A percentile compares a stretch with the other conserved stretches of the same genome.
Evolutionary conservation across 2,329 filamentous ascomycete species (phyloP).

Genomic region (Ceratocystiopsis minuta): DNA sequence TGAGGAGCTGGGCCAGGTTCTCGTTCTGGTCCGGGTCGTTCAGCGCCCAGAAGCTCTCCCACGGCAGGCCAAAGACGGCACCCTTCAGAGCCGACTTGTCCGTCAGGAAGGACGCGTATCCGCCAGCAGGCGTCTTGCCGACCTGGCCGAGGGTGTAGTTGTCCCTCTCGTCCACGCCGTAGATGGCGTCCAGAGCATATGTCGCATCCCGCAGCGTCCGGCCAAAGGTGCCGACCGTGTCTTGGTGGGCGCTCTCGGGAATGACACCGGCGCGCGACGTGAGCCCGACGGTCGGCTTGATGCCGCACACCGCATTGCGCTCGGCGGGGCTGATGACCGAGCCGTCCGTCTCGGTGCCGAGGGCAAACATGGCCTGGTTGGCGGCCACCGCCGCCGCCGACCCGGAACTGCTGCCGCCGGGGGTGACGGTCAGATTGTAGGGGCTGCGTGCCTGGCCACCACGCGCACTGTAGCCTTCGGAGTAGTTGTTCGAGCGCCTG

Average conservation of each 20-base stretch:
- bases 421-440: constrained; percentile 13
- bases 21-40: too few relatives aligned
- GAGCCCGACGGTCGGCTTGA: constrained; percentile 50
- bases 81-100: too few relatives aligned
- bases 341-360: constrained; percentile 48
- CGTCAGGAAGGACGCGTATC: too few relatives aligned
- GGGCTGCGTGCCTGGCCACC: constrained; percentile 8
- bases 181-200: too few relatives aligned
- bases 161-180: too few relatives aligned
- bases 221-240: constrained; percentile 48
- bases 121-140: too few relatives aligned
- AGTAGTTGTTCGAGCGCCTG: constrained; percentile 4
- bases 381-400: constrained; percentile 41
- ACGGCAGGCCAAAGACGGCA: too few relatives aligned
- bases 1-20: too few relatives aligned
- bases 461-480: constrained; percentile 7
- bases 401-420: constrained; percentile 41
- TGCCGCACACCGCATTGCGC: constrained; percentile 44
- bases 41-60: too few relatives aligned
- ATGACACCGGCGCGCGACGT: constrained; percentile 45
- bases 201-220: constrained; percentile 45
- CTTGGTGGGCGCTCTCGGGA: constrained; percentile 45
- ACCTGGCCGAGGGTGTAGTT: too few relatives aligned
- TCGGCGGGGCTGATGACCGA: constrained; percentile 39
- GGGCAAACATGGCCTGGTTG: constrained; percentile 36